Evolutionary conservation across 371 early-diverging fungal genomes (phyloP).

Genomic region (Mortierella sp.): DNA sequence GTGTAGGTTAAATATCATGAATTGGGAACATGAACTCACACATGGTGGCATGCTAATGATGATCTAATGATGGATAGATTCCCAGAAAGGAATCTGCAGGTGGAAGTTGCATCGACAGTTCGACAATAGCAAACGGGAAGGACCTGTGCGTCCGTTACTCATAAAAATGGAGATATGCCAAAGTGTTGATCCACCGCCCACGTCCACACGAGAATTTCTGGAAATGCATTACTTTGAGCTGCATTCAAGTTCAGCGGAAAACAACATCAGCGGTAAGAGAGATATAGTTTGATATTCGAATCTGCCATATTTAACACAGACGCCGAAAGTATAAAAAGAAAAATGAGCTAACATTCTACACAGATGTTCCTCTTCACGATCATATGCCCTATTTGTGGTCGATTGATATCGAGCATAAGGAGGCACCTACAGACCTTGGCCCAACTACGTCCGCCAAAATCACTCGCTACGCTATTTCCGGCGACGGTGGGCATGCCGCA

Average conservation of each 20-base stretch:
- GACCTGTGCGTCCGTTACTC: not conserved
- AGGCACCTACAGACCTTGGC: not conserved
- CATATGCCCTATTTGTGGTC: slow-evolving; percentile 20
- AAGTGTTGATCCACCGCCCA: not conserved
- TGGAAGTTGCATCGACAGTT: slow-evolving; percentile 15
- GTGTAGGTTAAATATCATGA: slow-evolving; percentile 10
- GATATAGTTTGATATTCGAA: not conserved
- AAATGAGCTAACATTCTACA: not conserved
- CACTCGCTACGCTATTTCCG: slow-evolving; percentile 12
- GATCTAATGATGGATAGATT: not conserved
- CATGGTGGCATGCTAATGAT: not conserved
- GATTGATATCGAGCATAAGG: slow-evolving; percentile 14
- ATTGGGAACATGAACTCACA: not conserved
- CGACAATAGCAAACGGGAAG: not conserved
- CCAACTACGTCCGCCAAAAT: slow-evolving; percentile 5
- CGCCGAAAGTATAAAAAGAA: too few relatives aligned
- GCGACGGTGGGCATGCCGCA: slow-evolving; percentile 7
- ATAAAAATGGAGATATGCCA: slow-evolving; percentile 4
- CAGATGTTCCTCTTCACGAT: slow-evolving; percentile 4
- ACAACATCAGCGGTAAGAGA: not conserved
- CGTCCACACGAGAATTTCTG: slow-evolving; percentile 1
- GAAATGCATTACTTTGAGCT: slow-evolving; percentile 15
- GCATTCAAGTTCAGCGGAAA: slow-evolving; percentile 9
- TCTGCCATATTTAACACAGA: not conserved
- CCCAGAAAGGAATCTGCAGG: slow-evolving; percentile 3